Base-by-base conservation (phyloP, 345 rosid genomes). In the Rhodamnia rubescens region DNA sequence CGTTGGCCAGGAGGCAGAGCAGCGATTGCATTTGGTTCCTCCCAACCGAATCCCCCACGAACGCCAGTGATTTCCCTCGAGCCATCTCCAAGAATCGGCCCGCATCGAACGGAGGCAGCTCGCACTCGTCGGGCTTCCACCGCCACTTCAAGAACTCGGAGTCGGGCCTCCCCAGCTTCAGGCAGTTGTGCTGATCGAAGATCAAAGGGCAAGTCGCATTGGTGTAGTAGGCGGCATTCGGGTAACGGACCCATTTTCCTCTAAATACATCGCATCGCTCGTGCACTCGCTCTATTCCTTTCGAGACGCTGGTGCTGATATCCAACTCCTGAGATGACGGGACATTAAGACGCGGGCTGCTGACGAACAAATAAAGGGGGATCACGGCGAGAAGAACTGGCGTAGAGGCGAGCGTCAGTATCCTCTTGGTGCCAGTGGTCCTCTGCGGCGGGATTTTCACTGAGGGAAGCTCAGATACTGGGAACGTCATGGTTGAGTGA, bases 21-120 rank as follows among this genome's bases (percentile, higher is more conserved):
- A 92, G 55, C 11, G 93, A 92, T 42, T 84, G 84, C 92, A 92
- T 87, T 82, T 92, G 93, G 89, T 92, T 92, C 83, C 90, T 87
- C 52, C 90, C 91, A 3, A 92, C 91, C 5, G 92, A 92, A 53
- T 92, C 91, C 59, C 93, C 92, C 21, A 87, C 89, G 61, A 92
- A 92, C 5, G 90, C 89, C 58, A 88, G 50, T 1, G 90, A 88
- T 36, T 89, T 92, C 59, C 93, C 91, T 59, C 88, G 86, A 36
- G 85, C 91, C 6, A 88, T 83, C 89, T 89, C 89, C 83, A 90
- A 84, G 87, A 92, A 89, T 83, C 83, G 85, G 61, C 29, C 83
- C 26, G 89, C 86, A 36, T 89, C 82, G 81, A 91, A 90, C 36
- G 58, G 57, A 47, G 91, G 90, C 32, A 91, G 80, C 51, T 88